Evolutionary conservation across 352 stramenopile species (phyloP).

Genomic region (Phytophthora constricta): DNA sequence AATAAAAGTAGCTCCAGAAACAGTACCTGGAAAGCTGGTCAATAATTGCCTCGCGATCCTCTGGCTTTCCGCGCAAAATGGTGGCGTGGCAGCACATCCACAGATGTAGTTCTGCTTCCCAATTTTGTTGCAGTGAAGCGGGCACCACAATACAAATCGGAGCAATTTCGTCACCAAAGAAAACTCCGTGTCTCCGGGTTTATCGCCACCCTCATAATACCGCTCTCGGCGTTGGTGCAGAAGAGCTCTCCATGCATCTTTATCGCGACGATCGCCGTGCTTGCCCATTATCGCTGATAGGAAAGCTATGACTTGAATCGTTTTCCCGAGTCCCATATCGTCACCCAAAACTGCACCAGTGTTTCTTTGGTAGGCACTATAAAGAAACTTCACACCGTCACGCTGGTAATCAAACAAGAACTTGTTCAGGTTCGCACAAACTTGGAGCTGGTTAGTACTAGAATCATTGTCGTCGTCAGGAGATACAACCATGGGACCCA

Average conservation of each 20-base stretch:
- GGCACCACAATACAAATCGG: conserved; percentile 98
- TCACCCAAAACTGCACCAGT: conserved; percentile 96
- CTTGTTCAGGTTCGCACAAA: conserved; percentile 76
- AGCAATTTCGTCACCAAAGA: conserved; percentile 49
- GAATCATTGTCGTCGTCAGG: conserved; percentile 7
- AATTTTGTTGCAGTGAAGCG: conserved; percentile 98
- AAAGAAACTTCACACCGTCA: conserved; percentile 73
- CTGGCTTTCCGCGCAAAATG: conserved; percentile 66
- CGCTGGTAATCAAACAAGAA: conserved; percentile 83
- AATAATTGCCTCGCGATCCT: conserved; percentile 62
- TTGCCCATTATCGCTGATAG: conserved; percentile 93
- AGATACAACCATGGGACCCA: conserved; percentile 53
- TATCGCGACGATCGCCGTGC: conserved; percentile 93
- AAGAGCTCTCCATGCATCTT: conserved; percentile 94
- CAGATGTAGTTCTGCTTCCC: conserved; percentile 98
- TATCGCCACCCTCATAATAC: conserved; percentile 38
- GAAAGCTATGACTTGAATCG: conserved; percentile 93
- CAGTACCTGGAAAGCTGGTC: conserved; percentile 71
- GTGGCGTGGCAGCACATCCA: conserved; percentile 87
- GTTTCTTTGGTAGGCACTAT: conserved; percentile 51
- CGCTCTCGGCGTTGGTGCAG: conserved; percentile 92
- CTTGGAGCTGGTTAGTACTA: conserved; percentile 33
- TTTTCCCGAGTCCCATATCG: conserved; percentile 97
- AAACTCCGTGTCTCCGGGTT: conserved; percentile 48
- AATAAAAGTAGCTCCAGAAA: not conserved